Evolutionary conservation across 225 moss, liverwort and hornwort species (phyloP).

Genomic region (Straminergon stramineum): DNA sequence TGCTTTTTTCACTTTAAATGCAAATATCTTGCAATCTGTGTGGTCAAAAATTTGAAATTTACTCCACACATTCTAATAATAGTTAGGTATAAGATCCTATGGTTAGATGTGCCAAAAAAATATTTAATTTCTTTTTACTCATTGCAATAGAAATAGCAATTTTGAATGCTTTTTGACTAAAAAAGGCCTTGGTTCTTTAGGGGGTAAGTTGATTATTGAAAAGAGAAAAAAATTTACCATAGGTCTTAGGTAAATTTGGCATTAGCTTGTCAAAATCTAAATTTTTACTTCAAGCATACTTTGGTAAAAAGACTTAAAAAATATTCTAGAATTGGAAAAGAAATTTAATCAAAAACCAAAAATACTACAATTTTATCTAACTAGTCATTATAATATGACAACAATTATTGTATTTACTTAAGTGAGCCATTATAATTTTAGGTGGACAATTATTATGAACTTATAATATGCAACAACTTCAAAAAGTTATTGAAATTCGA

Average conservation of each 20-base stretch:
- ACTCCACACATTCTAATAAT: no score
- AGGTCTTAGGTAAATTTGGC: background rate
- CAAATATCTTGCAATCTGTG: no score
- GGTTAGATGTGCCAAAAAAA: no score
- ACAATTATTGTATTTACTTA: background rate
- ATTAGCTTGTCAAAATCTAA: background rate
- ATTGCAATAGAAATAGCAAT: no score
- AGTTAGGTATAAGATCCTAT: no score
- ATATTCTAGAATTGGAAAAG: background rate
- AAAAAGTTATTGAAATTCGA: background rate
- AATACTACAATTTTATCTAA: background rate
- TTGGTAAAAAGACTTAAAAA: background rate
- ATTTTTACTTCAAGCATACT: background rate
- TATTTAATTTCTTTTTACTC: no score
- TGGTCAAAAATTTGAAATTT: no score
- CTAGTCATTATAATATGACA: background rate
- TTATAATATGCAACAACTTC: background rate
- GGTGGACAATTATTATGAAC: background rate
- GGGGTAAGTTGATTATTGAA: background rate
- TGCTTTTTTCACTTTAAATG: no score
- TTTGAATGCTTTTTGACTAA: no score
- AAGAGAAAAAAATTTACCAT: background rate
- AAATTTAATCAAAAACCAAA: background rate
- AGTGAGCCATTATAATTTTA: background rate
- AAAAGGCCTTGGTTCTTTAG: no score